phyloP scores from a whole-genome alignment of 1,139 yeast genomes.

The Kurtzmaniella quercitrusa region DNA sequence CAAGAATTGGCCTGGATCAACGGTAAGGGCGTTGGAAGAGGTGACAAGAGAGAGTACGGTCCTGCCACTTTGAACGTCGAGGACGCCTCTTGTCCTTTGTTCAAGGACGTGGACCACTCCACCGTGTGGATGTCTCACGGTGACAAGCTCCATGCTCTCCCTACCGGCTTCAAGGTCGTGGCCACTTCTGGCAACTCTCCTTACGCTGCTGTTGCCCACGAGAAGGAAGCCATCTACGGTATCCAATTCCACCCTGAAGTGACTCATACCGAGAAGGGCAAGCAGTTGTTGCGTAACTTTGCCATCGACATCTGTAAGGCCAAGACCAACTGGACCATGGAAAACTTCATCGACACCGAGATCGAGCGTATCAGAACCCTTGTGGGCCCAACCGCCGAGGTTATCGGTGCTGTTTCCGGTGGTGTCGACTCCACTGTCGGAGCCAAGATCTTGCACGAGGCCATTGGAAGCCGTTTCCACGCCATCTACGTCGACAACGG shows the following conservation, averaged over 20 bases:
- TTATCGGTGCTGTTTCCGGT: constrained; percentile 99
- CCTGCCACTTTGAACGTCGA: constrained; percentile 84
- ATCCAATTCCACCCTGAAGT: constrained; percentile 99
- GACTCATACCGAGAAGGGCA: constrained; percentile 92
- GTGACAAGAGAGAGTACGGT: constrained; percentile 98
- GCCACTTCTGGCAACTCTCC: constrained; percentile 96
- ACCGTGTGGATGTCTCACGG: constrained; percentile 99
- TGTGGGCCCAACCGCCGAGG: constrained; percentile 98
- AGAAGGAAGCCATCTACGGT: constrained; percentile 73
- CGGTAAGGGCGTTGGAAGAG: constrained; percentile 93
- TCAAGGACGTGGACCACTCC: constrained; percentile 85
- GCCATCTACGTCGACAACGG: constrained; percentile 98
- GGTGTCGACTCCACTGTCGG: constrained; percentile 99
- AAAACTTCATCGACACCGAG: constrained; percentile 94
- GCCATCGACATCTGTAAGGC: constrained; percentile 90
- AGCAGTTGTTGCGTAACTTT: constrained; percentile 78
- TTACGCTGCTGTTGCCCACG: constrained; percentile 86
- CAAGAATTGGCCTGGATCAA: constrained; percentile 98
- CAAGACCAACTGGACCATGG: constrained; percentile 93
- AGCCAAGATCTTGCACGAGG: constrained; percentile 96
- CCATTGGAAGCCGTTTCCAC: constrained; percentile 98
- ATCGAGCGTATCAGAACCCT: constrained; percentile 83
- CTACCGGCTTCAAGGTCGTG: constrained; percentile 82
- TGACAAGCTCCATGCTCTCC: constrained; percentile 88
- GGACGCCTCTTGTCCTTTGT: constrained; percentile 65